phyloP scores from a whole-genome alignment of 768 basidiomycete genomes.

The Tephrocybe sp. region DNA sequence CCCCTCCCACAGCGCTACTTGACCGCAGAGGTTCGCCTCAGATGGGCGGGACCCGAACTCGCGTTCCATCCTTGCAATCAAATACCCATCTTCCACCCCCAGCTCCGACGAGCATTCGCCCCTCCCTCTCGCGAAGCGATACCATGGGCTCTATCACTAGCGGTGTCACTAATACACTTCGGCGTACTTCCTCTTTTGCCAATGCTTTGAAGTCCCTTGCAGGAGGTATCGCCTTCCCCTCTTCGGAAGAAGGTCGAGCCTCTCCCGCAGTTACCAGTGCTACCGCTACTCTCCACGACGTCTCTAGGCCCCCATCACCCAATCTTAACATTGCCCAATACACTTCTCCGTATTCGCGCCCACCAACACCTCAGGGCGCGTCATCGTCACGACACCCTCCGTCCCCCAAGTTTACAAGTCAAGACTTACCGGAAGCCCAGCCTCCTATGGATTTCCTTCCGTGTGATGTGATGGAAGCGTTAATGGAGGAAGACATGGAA shows the following conservation, averaged over 20 bases:
- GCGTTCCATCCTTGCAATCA: slow-evolving; percentile 49
- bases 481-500: slow-evolving; percentile 96
- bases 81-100: slow-evolving; percentile 40
- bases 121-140: slow-evolving; percentile 53
- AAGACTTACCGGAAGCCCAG: slow-evolving; percentile 29
- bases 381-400: slow-evolving; percentile 18
- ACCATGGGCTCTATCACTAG: slow-evolving; percentile 61
- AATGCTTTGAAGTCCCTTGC: slow-evolving; percentile 69
- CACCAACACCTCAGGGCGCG: slow-evolving; percentile 37
- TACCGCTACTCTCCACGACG: slow-evolving; percentile 29
- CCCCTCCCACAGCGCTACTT: slow-evolving; percentile 40
- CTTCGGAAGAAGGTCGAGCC: slow-evolving; percentile 49
- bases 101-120: slow-evolving; percentile 41
- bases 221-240: slow-evolving; percentile 69
- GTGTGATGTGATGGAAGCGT: slow-evolving; percentile 79
- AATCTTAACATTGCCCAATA: slow-evolving; percentile 78
- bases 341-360: slow-evolving; percentile 68
- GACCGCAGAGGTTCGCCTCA: slow-evolving; percentile 35
- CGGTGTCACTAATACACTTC: slow-evolving; percentile 64
- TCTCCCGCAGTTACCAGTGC: slow-evolving; percentile 27
- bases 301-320: slow-evolving; percentile 75
- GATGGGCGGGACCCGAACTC: slow-evolving; percentile 38
- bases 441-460: slow-evolving; percentile 57
- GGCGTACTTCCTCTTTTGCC: slow-evolving; percentile 79
- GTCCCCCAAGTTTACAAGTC: slow-evolving; percentile 23